These are phyloP conservation scores for Didymella pinodella DNA, from an alignment of 2,329 filamentous ascomycete species.

Conservation along the genomic window DNA sequence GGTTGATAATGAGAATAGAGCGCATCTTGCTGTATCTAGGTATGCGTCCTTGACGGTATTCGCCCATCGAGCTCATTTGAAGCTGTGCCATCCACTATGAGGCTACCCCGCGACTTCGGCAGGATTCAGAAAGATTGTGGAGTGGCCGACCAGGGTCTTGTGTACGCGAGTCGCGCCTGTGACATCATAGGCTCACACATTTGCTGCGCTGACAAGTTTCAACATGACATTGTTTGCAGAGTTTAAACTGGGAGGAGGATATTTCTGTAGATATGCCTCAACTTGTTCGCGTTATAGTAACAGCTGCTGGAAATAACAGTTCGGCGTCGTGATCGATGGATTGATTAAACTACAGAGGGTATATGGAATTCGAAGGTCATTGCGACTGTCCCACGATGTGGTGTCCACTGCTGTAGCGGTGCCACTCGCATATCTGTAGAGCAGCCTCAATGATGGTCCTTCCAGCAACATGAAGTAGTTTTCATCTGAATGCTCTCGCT, in stretches of 20 bases:
- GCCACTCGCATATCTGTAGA: not conserved
- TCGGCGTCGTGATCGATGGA: not conserved
- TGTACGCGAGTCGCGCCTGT: slow-evolving; percentile 5
- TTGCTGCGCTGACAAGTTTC: not conserved
- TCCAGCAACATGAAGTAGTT: not conserved
- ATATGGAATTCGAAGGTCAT: not conserved
- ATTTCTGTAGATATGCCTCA: not conserved
- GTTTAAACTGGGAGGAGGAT: not conserved
- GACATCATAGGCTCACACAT: slow-evolving; percentile 20
- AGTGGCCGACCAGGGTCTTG: not conserved
- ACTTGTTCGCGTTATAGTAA: not conserved
- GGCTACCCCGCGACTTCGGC: slow-evolving; percentile 27
- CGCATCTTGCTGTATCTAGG: slow-evolving; percentile 45
- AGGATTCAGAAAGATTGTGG: slow-evolving; percentile 20
- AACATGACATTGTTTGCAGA: not conserved
- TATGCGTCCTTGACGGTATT: slow-evolving; percentile 32
- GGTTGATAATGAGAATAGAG: slow-evolving; percentile 76
- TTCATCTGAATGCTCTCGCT: slow-evolving; percentile 3
- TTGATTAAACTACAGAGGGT: slow-evolving; percentile 10
- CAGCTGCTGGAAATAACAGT: not conserved
- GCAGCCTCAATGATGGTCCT: not conserved
- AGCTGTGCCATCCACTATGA: not conserved
- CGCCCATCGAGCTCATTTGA: slow-evolving; percentile 31
- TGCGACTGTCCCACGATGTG: not conserved
- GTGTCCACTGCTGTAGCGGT: not conserved